These are phyloP conservation scores for Lodderomyces theae DNA, from an alignment of 1,139 yeast genomes.

Conservation along the genomic window DNA sequence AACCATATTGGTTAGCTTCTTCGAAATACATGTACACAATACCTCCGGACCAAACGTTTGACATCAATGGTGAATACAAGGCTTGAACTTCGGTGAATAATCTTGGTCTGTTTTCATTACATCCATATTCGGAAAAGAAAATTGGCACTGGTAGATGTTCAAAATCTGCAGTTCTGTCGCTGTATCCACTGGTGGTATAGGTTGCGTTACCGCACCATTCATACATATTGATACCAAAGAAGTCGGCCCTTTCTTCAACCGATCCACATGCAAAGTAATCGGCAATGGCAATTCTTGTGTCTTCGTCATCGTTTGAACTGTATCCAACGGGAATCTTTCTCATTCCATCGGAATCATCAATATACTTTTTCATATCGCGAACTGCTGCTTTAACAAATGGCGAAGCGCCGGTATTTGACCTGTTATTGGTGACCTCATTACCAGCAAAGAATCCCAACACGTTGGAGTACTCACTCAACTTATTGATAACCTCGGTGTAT, in stretches of 20 bases:
- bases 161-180: constrained; percentile 56
- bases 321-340: constrained; percentile 88
- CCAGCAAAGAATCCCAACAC: constrained; percentile 91
- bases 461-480: constrained; percentile 78
- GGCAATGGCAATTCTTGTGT: constrained; percentile 71
- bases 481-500: constrained; percentile 79
- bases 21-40: constrained; percentile 86
- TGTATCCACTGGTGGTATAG: constrained; percentile 71
- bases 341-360: constrained; percentile 55
- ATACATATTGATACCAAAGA: constrained; percentile 88
- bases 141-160: constrained; percentile 70
- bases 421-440: constrained; percentile 71
- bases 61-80: constrained; percentile 38
- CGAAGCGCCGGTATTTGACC: constrained; percentile 54
- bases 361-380: constrained; percentile 86
- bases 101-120: constrained; percentile 64
- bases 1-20: constrained; percentile 78
- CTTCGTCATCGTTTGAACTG: constrained; percentile 83
- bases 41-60: constrained; percentile 86
- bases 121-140: constrained; percentile 84
- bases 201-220: constrained; percentile 84
- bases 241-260: constrained; percentile 71
- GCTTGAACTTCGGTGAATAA: constrained; percentile 64
- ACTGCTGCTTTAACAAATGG: constrained; percentile 91
- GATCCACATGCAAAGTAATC: constrained; percentile 78